Evolutionary conservation across 2,329 filamentous ascomycete species (phyloP), one percentile per base, ranked within the genome.

Genomic region (Colletotrichum limetticola): DNA sequence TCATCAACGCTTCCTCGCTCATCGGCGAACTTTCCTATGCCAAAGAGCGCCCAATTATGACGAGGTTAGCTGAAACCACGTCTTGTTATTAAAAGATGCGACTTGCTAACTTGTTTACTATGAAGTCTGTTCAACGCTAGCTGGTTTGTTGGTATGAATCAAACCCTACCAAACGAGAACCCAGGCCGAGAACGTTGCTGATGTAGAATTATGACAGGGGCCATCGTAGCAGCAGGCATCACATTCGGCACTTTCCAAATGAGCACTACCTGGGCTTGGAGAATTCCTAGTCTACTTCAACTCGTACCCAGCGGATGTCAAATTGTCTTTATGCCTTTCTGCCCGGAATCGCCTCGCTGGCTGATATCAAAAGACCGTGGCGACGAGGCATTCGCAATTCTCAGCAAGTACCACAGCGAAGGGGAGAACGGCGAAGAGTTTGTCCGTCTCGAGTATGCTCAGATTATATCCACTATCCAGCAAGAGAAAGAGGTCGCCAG

Each of bases 21-120:
- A 84, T 90, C 5, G 86, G 85, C 75, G 88, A 90, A 66, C 79
- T 90, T 5, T 85, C 84, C 0, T 85, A 89, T 75, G 88, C 87
- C 0, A 88, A 87, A 74, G 87, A 89, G 74, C 84, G 88, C 55
- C 82, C 86, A 0, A 84, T 86, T 5, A 77, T 90, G 57, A 89
- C 87, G 0, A 86, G 86, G 3, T 83, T 89, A 2, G 60, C 26
- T 46, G 14, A 2, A 22, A 9, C 4, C 30, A 11, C 8, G 2
- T 42, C 3, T 11, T n/a, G 2, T 22, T 19, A 49, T 26, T n/a
- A 28, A 2, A 2, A 22, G 6, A 9, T 24, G 16, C 7, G n/a
- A 11, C 4, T 32, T 24, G 42, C 28, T 63, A 16, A 63, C 9
- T 7, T 9, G 26, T n/a, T 5, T 6, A 53, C 8, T 5, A 11